Base-by-base conservation (phyloP, 1,139 yeast species). In the Pichia sp. region DNA sequence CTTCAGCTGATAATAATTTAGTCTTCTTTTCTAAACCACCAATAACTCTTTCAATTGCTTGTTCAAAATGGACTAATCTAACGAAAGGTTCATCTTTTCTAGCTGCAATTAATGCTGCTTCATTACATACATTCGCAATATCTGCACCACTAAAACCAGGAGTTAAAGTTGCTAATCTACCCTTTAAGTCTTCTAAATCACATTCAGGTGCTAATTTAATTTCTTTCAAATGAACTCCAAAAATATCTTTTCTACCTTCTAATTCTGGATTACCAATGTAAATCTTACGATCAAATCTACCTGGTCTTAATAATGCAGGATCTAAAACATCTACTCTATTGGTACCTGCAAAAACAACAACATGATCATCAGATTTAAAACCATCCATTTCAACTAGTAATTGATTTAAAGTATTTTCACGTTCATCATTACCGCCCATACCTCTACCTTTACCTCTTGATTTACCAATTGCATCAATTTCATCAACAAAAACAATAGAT, bases 111-210 rank as follows among this genome's bases (percentile, higher is more conserved):
- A 92, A 75, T 0, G 98, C 98, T 18, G 97, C 96, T 71, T 92
- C 98, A 64, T 92, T 92, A 70, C 95, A 87, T 52, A 89, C 92
- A 69, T 92, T 92, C 45, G 98, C 96, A 64, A 92, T 90, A 66
- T 92, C 98, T 27, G 98, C 98, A 64, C 98, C 98, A 10, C 96
- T 83, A 63, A 92, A 92, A 1, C 98, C 98, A 0, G 98, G 97
- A 0, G 98, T 92, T 66, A 92, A 75, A 0, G 97, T 96, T 6
- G 97, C 95, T 53, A 92, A 74, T 66, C 90, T 80, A 34, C 96
- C 96, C 34, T 90, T 78, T 56, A 92, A 75, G 44, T 74, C 77
- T 45, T 73, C 76, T 43, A 72, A 65, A 45, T 66, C 66, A 35
- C 66, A 66, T 6, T 55, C 52, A 51, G 73, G 75, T 32, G 69